Percentiles rank a stretch among this genome's conserved stretches.
Evolutionary conservation across 345 rosid genomes (phyloP).

Genomic region (Psidium friedrichsthalianum): DNA sequence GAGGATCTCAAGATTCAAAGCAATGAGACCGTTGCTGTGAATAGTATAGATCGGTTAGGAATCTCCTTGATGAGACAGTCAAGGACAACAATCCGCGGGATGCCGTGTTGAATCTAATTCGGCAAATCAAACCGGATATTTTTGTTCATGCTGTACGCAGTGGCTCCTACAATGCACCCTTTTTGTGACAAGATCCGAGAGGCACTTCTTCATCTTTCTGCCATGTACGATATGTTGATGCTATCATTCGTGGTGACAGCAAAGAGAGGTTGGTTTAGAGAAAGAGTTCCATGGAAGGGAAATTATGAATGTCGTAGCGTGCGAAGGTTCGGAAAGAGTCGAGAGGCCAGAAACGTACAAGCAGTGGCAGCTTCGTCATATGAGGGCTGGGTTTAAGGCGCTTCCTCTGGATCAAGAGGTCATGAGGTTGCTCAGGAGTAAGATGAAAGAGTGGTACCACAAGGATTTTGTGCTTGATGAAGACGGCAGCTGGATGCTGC

Average conservation of each 20-base stretch:
- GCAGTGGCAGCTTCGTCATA: constrained; percentile 64
- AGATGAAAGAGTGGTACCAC: constrained; percentile 46
- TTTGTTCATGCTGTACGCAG: constrained; percentile 8
- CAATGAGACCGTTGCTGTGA: constrained; percentile 15
- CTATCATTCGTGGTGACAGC: constrained; percentile 31
- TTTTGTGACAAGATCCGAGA: constrained; percentile 52
- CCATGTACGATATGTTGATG: constrained; percentile 52
- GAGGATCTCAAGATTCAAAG: not conserved
- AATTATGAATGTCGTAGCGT: constrained; percentile 54
- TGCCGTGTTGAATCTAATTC: constrained; percentile 11
- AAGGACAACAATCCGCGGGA: constrained; percentile 7
- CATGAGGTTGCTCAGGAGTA: constrained; percentile 17
- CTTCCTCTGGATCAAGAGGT: constrained; percentile 32
- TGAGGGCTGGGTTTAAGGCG: constrained; percentile 61
- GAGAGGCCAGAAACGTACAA: constrained; percentile 81
- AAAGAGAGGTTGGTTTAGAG: constrained; percentile 45
- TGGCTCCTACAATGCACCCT: constrained; percentile 19
- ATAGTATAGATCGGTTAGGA: not conserved
- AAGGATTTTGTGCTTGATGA: constrained; percentile 56
- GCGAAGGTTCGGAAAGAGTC: constrained; percentile 64
- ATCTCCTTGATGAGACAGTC: not conserved
- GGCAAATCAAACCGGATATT: constrained; percentile 14
- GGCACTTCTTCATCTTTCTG: constrained; percentile 59
- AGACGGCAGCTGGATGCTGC: constrained; percentile 60
- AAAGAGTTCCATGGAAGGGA: constrained; percentile 46